Percentiles rank a stretch among this genome's conserved stretches.
Conservation (phyloP, 2,329 filamentous ascomycete genomes). For the Seiridium cupressi region DNA sequence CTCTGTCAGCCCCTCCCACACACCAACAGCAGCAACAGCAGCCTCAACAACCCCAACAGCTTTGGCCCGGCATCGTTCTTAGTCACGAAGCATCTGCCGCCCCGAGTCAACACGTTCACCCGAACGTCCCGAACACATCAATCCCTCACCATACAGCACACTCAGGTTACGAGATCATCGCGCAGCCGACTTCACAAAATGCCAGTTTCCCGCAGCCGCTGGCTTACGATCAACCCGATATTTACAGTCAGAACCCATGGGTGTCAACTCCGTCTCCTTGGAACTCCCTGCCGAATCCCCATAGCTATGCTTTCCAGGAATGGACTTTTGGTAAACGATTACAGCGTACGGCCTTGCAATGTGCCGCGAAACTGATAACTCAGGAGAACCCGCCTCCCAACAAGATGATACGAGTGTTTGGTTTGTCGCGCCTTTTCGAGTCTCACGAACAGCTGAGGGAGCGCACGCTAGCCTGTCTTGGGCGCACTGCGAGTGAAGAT, state of each 20-base stretch:
- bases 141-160: slow-evolving; percentile 8
- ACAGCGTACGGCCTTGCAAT: slow-evolving; percentile 64
- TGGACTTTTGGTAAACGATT: slow-evolving; percentile 68
- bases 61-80: slow-evolving; percentile 26
- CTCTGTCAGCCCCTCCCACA: not conserved
- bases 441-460: slow-evolving; percentile 44
- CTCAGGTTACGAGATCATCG: slow-evolving; percentile 45
- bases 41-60: slow-evolving; percentile 5
- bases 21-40: not conserved
- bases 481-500: slow-evolving; percentile 32
- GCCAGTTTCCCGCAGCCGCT: slow-evolving; percentile 49
- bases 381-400: slow-evolving; percentile 46
- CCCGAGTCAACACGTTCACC: not conserved
- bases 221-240: slow-evolving; percentile 18
- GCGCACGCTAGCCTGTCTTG: slow-evolving; percentile 34
- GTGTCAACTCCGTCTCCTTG: slow-evolving; percentile 27
- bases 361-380: slow-evolving; percentile 56
- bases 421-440: slow-evolving; percentile 66
- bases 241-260: slow-evolving; percentile 17
- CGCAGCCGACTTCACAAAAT: slow-evolving; percentile 49
- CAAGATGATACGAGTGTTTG: slow-evolving; percentile 59
- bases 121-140: not conserved
- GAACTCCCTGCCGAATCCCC: slow-evolving; percentile 39
- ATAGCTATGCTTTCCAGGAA: slow-evolving; percentile 62
- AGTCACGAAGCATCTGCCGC: slow-evolving; percentile 17